Conservation (phyloP, 179 eudicot genomes). For the Kewa caespitosa region DNA sequence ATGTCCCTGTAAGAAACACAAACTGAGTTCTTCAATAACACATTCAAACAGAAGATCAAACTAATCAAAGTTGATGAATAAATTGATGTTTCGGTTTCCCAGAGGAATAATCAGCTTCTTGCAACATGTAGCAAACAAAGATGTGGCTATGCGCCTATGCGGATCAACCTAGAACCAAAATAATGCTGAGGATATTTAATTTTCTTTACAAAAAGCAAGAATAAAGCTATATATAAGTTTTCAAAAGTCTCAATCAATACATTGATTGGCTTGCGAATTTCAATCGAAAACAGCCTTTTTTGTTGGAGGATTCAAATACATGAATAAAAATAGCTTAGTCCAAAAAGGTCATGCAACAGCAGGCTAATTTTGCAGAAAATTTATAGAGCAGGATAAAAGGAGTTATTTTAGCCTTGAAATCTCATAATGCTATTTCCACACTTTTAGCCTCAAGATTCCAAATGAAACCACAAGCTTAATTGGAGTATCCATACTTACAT, state of each 20-base stretch:
- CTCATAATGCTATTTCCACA: background rate
- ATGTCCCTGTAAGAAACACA: slow-evolving; percentile 37
- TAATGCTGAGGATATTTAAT: no score
- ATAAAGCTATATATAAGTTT: no score
- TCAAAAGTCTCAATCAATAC: no score
- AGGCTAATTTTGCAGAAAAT: background rate
- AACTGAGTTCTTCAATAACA: background rate
- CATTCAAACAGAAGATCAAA: background rate
- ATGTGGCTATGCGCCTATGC: background rate
- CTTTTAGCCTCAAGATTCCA: no score
- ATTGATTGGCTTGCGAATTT: no score
- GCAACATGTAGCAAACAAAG: background rate
- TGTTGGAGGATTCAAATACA: no score
- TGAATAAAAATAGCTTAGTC: background rate
- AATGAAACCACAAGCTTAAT: no score
- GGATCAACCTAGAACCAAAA: no score
- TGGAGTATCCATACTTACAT: slow-evolving; percentile 37
- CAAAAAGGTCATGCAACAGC: background rate
- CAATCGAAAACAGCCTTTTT: no score
- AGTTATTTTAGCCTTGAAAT: background rate
- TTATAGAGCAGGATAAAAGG: no score
- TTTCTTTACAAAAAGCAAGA: no score
- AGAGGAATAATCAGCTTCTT: background rate
- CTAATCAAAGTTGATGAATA: background rate
- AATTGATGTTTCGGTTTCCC: background rate